A percentile compares a stretch with the other conserved stretches of the same genome.
phyloP scores from a whole-genome alignment of 495 filamentous ascomycete genomes.

The Hyaloscypha hepaticicola region DNA sequence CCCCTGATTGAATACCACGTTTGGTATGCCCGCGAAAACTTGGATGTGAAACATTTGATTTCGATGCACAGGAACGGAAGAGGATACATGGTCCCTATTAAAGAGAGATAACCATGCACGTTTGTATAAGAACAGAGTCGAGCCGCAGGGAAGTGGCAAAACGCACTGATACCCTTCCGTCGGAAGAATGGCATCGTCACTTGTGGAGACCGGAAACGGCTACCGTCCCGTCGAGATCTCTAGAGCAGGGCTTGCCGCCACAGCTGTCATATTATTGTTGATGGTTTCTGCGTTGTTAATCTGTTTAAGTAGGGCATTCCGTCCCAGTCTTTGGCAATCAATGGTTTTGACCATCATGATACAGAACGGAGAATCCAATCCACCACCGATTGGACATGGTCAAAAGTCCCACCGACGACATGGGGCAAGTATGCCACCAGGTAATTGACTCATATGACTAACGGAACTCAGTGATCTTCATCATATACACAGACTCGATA shows the following conservation, averaged over 20 bases:
- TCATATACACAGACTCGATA: conserved; percentile 50
- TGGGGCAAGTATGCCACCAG: conserved; percentile 5
- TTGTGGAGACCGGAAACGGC: not conserved
- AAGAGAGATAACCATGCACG: not conserved
- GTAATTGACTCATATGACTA: not conserved
- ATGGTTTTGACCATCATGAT: not conserved
- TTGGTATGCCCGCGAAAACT: not conserved
- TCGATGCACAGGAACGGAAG: not conserved
- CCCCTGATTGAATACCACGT: not conserved
- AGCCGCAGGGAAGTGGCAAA: not conserved
- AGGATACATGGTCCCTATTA: not conserved
- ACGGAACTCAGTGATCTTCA: conserved; percentile 41
- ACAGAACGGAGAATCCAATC: conserved; percentile 11
- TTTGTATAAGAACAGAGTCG: not conserved
- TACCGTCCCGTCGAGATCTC: not conserved
- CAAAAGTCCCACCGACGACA: conserved; percentile 5
- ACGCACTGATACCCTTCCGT: not conserved
- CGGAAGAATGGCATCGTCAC: not conserved
- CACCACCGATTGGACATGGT: not conserved
- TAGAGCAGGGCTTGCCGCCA: not conserved
- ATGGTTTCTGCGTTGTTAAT: not conserved
- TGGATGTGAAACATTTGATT: not conserved
- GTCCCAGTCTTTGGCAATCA: not conserved
- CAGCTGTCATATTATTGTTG: not conserved
- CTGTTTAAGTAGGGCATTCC: not conserved